Base-by-base conservation (phyloP, 805 yeast species). In the Candida orba region DNA sequence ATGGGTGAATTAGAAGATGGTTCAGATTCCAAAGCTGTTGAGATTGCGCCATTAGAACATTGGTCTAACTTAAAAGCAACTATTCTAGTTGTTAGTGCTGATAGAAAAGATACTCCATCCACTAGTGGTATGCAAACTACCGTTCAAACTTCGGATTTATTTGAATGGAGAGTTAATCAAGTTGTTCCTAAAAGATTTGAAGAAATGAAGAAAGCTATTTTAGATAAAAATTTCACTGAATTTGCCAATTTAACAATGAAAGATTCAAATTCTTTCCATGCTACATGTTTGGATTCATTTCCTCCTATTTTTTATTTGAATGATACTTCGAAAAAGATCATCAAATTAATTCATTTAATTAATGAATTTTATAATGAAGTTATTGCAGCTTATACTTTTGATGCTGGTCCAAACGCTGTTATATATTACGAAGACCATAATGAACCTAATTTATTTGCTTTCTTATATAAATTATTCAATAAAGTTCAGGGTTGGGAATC, bases 381-480 rank as follows among this genome's bases (percentile, higher is more conserved):
- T 12, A 73, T 91, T 43, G 99, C 96, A 12, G 98, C 98, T 33
- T 93, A 93, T 66, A 93, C 99, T 2, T 93, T 84, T 59, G 99
- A 93, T 65, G 99, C 99, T 29, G 99, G 99, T 60, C 99, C 99
- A 65, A 93, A 93, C 66, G 96, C 97, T 18, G 99, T 93, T 37
- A 76, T 93, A 48, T 93, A 93, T 68, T 93, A 93, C 62, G 79
- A 82, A 60, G 75, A 75, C 52, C 71, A 79, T 57, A 77, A 91
- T 65, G 96, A 89, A 65, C 54, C 66, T n/a, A 72, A 69, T 49
- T 80, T 93, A 7, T 73, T 91, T 53, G 81, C 89, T 4, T 71
- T 86, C 51, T 67, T 93, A 46, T 69, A 81, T 63, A 68, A 72
- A 44, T 72, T 76, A 50, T 81, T 88, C 57, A 64, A 65, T 39